Base-by-base conservation (phyloP, 352 stramenopile genomes). In the Pythium volutum region DNA sequence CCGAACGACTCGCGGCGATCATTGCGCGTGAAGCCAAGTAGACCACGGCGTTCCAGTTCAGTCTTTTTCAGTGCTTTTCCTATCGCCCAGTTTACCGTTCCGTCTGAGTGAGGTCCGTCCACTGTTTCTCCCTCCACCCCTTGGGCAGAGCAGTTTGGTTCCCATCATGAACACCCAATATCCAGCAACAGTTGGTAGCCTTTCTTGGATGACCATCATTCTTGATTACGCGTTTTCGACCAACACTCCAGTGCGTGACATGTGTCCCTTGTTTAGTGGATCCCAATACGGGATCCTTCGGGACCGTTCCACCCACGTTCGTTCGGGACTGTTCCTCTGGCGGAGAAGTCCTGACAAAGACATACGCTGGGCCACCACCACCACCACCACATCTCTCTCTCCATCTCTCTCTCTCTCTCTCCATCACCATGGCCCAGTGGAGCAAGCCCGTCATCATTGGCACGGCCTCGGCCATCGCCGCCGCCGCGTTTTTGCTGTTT, bases 381-480 rank as follows among this genome's bases (percentile, higher is more conserved):
- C 31, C 10, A 11, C n/a, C n/a, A n/a, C n/a, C n/a, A 36, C 31
- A 36, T 36, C 29, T 58, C 48, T 14, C 22, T 27, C 22, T 57
- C 18, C 20, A 51, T 29, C 34, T 20, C 16, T 22, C 18, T 25
- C 31, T 46, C 43, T 26, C 27, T 34, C 46, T 42, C 52, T 15
- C 12, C 23, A 45, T 18, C 7, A 25, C 23, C 43, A 94, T 92
- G 83, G 78, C 87, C 69, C 78, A 88, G 55, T 79, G 91, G 68
- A 83, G 75, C 69, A 95, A 93, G 72, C 82, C 82, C 43, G 65
- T 93, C 53, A 76, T 95, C 64, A 79, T 95, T 55, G 78, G 77
- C 65, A 79, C 89, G 65, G 80, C 89, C 59, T 87, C 81, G 27
- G 79, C 75, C 29, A 58, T 89, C 18, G 81, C 81, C 25, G 76